phyloP scores from a whole-genome alignment of 2,329 filamentous ascomycete species.

The Fusarium nanum region DNA sequence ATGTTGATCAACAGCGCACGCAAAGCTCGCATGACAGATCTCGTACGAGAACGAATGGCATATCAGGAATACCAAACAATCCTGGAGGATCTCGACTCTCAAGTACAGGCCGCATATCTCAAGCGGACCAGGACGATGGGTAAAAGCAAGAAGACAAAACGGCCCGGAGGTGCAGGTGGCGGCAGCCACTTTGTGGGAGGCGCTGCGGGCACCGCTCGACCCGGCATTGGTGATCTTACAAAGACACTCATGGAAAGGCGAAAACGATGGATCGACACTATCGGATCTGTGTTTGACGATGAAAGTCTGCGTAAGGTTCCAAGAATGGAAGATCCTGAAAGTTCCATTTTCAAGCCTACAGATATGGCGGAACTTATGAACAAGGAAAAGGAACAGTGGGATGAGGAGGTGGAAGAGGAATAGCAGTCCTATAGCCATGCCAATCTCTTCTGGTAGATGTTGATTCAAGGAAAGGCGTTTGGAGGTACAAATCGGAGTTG shows the following conservation, averaged over 20 bases:
- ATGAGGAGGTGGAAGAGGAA: conserved; percentile 79
- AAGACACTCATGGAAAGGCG: conserved; percentile 93
- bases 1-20: conserved; percentile 90
- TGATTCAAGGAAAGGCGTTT: conserved; percentile 35
- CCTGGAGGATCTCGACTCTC: conserved; percentile 92
- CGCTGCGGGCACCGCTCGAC: conserved; percentile 72
- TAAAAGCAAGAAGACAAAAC: conserved; percentile 91
- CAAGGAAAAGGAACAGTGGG: conserved; percentile 83
- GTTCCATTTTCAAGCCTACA: conserved; percentile 77
- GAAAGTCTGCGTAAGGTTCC: conserved; percentile 81
- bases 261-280: conserved; percentile 88
- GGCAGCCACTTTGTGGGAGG: conserved; percentile 73
- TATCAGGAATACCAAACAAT: conserved; percentile 98
- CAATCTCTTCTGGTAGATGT: background rate
- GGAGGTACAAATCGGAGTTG: conserved; percentile 22
- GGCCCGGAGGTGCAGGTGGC: conserved; percentile 79
- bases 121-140: conserved; percentile 95
- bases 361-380: conserved; percentile 80
- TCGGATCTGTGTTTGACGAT: conserved; percentile 90
- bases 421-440: conserved; percentile 46
- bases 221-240: conserved; percentile 89
- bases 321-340: conserved; percentile 69
- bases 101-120: conserved; percentile 93
- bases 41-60: conserved; percentile 92
- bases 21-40: conserved; percentile 85